Evolutionary conservation across 805 yeast genomes (phyloP), one percentile per base, ranked within the genome.

Genomic region (Pichia gijzeniarum): DNA sequence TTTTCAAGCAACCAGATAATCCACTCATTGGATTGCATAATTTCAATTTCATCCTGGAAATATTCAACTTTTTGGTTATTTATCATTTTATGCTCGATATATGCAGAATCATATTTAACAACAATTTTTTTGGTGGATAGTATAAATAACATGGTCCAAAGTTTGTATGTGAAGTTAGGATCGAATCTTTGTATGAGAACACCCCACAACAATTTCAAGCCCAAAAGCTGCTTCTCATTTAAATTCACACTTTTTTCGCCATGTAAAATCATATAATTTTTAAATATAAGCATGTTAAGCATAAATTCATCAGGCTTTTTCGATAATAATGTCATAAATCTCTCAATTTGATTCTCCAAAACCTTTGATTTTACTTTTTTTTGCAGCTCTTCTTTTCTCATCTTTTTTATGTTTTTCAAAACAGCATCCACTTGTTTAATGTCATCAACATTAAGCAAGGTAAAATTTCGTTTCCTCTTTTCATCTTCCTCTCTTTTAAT

Each of bases 351-450:
- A 25, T 48, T 48, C 3, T 68, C 48, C 12, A 38, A 74, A 54
- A 3, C 21, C 55, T 58, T 76, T 76, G 70, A 50, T 71, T 72
- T 49, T 64, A 67, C n/a, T 48, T 31, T 50, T 0, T 76, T 79
- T 2, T 49, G 42, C 39, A 60, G 49, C 71, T 73, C 48, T 21
- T 64, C 62, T 49, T 76, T 71, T 31, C 85, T 60, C 10, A 76
- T 60, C 43, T 75, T 69, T 54, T 80, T 72, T 62, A 74, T 76
- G 4, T 56, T 58, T 48, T 77, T 73, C 41, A 80, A 59, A 64
- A 54, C 3, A 56, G 64, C 35, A 64, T 68, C n/a, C 71, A 40
- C 4, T 49, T 48, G 10, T 40, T 48, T 16, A 31, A 27, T 31
- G 19, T 35, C 33, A 34, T 31, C 41, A 12, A 8, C 17, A 17